Base-by-base conservation (phyloP, 805 yeast species). In the Cyberlindnera xylosilytica region DNA sequence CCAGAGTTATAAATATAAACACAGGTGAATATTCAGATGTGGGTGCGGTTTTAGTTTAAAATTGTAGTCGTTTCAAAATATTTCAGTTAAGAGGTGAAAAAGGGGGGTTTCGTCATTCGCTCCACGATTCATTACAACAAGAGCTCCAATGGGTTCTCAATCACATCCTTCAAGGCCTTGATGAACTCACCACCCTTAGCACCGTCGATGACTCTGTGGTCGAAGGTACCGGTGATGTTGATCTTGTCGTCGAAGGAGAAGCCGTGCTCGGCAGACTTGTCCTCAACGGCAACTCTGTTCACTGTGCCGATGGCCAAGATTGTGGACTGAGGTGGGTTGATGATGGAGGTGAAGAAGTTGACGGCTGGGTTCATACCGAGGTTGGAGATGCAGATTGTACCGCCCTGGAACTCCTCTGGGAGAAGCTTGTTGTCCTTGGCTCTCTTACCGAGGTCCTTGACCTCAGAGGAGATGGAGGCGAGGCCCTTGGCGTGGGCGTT, bases 331-430 rank as follows among this genome's bases (percentile, higher is more conserved):
- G 99, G 99, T 50, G 97, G 98, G 79, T 93, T 93, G 67, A 93
- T 83, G 69, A 93, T 93, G 28, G 99, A 91, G 23, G 99, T 91
- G 81, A 93, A 93, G 64, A 84, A 61, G 52, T 81, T 75, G 36
- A 91, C 97, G 42, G 99, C 98, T 45, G 72, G 79, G 81, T 93
- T 93, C 99, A 93, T 93, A 64, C 99, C 99, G 76, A 93, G 75
- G 83, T 93, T 93, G 53, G 98, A 93, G 62, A 93, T 91, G 66
- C 97, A 89, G 68, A 93, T 87, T 57, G 99, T 90, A 63, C 99
- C 99, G 60, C 99, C 99, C 78, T 88, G 96, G 83, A 86, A 93
- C 73, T 93, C 99, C 68, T 88, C 95, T 50, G 99, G 99, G 53
- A 70, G 63, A 65, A 93, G 81, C 75, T 91, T 93, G 70, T 88